Percentiles rank a stretch among this genome's conserved stretches.
Conservation (phyloP, 2,329 filamentous ascomycete species). For the Blastomyces silverae region DNA sequence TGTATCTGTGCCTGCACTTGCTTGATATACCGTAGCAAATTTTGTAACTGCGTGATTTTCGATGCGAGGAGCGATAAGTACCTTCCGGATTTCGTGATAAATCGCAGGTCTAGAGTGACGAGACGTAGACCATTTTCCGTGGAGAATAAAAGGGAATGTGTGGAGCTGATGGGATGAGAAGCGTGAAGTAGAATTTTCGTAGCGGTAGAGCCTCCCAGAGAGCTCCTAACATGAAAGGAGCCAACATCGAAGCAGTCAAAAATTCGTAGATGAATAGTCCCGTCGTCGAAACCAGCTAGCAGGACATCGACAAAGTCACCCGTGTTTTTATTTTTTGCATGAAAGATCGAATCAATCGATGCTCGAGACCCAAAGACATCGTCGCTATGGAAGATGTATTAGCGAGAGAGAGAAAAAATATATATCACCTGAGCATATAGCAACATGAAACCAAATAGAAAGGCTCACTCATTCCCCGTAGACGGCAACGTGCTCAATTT, state of each 20-base stretch:
- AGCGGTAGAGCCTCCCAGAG: conserved; percentile 32
- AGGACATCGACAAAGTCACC: conserved; percentile 73
- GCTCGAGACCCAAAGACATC: conserved; percentile 62
- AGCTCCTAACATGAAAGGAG: conserved; percentile 40
- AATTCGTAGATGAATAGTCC: conserved; percentile 68
- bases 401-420: background rate
- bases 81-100: conserved; percentile 65
- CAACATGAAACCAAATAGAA: conserved; percentile 3
- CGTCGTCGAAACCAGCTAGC: conserved; percentile 64
- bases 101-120: conserved; percentile 75
- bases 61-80: conserved; percentile 78
- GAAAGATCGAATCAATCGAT: conserved; percentile 64
- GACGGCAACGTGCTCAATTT: conserved; percentile 66
- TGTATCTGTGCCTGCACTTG: conserved; percentile 74
- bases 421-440: conserved; percentile 7
- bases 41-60: conserved; percentile 81
- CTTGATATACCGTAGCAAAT: conserved; percentile 74
- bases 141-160: conserved; percentile 61
- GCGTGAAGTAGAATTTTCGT: conserved; percentile 54
- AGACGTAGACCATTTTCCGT: conserved; percentile 48
- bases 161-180: conserved; percentile 67
- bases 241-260: conserved; percentile 82
- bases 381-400: conserved; percentile 38
- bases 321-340: conserved; percentile 55
- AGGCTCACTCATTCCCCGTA: conserved; percentile 53